Evolutionary conservation across 2,329 filamentous ascomycete genomes (phyloP).

Genomic region (Lachnellula suecica): DNA sequence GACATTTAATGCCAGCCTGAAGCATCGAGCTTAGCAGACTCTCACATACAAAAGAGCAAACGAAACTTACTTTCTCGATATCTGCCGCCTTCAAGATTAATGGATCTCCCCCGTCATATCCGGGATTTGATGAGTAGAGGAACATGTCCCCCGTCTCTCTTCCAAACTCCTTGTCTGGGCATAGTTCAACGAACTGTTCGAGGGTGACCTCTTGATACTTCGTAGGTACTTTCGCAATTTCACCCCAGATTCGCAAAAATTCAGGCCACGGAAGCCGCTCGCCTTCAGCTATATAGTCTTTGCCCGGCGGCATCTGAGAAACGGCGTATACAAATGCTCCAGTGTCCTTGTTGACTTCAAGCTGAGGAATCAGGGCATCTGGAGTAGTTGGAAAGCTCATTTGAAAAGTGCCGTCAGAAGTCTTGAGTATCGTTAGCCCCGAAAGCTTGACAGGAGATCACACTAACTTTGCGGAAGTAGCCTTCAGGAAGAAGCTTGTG

Average conservation of each 20-base stretch:
- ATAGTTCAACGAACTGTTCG: slow-evolving; percentile 22
- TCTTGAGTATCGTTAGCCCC: slow-evolving; percentile 21
- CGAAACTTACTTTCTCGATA: not conserved
- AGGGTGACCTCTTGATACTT: slow-evolving; percentile 7
- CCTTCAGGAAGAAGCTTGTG: slow-evolving; percentile 45
- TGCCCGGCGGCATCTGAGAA: slow-evolving; percentile 43
- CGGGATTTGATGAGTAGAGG: slow-evolving; percentile 18
- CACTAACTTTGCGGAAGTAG: slow-evolving; percentile 46
- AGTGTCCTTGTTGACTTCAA: slow-evolving; percentile 44
- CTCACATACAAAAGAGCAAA: slow-evolving; percentile 1
- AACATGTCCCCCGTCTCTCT: slow-evolving; percentile 33
- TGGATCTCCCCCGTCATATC: slow-evolving; percentile 35
- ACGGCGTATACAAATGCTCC: slow-evolving; percentile 34
- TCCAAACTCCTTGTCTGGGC: slow-evolving; percentile 16
- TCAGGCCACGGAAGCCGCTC: slow-evolving; percentile 22
- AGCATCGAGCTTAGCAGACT: not conserved
- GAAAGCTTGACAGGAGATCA: not conserved
- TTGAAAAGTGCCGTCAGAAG: slow-evolving; percentile 41
- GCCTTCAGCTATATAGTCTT: slow-evolving; percentile 48
- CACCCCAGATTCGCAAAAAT: slow-evolving; percentile 9
- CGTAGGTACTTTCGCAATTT: slow-evolving; percentile 2
- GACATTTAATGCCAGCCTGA: not conserved
- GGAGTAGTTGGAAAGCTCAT: slow-evolving; percentile 47
- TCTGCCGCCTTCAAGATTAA: slow-evolving; percentile 16
- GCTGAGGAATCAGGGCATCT: slow-evolving; percentile 40